phyloP scores from a whole-genome alignment of 2,329 filamentous ascomycete species.

The Calonectria multiphialidica region DNA sequence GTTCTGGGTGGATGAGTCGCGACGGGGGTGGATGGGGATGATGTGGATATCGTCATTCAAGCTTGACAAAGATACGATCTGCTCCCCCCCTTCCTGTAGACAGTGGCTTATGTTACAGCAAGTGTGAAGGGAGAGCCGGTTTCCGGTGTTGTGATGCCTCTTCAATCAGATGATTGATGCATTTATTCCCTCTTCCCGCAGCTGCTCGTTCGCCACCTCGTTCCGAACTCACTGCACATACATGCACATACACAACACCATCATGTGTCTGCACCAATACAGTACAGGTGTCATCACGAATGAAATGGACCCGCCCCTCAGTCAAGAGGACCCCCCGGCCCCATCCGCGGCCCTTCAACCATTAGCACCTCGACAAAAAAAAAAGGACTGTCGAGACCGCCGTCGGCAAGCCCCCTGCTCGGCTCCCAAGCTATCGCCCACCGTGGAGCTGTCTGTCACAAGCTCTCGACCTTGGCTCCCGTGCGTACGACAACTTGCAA shows the following conservation, averaged over 20 bases:
- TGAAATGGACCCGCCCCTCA: conserved; percentile 3
- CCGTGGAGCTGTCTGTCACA: conserved; percentile 5
- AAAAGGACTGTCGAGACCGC: neutral
- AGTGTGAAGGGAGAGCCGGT: neutral
- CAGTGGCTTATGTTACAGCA: neutral
- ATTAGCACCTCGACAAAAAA: conserved; percentile 1
- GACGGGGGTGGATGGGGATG: conserved; percentile 9
- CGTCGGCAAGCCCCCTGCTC: conserved; percentile 3
- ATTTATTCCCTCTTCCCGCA: neutral
- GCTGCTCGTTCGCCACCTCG: conserved; percentile 1
- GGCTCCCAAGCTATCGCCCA: neutral
- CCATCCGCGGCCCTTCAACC: conserved; percentile 4
- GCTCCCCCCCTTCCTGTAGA: neutral
- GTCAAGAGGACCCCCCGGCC: neutral
- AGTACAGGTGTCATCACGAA: conserved; percentile 22
- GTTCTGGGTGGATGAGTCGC: conserved; percentile 6
- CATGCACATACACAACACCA: neutral
- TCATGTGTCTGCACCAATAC: neutral
- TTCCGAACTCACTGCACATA: conserved; percentile 8
- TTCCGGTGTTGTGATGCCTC: neutral
- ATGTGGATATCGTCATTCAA: conserved; percentile 23
- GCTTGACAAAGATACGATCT: conserved; percentile 15
- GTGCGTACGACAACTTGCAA: conserved; percentile 12
- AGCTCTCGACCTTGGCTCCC: conserved; percentile 4
- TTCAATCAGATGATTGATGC: neutral